phyloP scores from a whole-genome alignment of 768 basidiomycete species.

The Tylopilus cervinicoccineus region DNA sequence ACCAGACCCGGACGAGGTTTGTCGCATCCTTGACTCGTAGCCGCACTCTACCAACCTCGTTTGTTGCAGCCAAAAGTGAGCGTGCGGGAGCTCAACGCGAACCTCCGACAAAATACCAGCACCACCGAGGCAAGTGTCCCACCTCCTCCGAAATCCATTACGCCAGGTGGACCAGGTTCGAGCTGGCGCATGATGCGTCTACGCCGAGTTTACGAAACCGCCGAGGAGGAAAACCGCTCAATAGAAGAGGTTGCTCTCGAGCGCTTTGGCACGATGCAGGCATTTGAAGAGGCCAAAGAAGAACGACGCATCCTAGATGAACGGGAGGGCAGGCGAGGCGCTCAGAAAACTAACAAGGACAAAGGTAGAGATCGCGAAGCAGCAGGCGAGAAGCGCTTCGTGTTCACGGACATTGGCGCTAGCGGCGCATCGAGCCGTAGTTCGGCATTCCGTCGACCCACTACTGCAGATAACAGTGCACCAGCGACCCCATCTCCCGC shows the following conservation, averaged over 20 bases:
- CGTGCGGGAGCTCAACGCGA: constrained; percentile 58
- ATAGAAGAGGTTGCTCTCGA: constrained; percentile 83
- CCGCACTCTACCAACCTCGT: constrained; percentile 5
- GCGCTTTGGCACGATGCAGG: constrained; percentile 79
- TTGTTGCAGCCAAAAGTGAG: constrained; percentile 53
- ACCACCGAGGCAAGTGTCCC: constrained; percentile 36
- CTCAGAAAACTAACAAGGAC: constrained; percentile 33
- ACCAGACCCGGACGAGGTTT: constrained; percentile 71
- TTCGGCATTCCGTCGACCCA: constrained; percentile 84
- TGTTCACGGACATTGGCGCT: constrained; percentile 62
- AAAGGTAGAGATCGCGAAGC: constrained; percentile 37
- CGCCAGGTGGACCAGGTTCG: constrained; percentile 88
- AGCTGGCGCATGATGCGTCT: constrained; percentile 99
- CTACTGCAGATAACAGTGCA: constrained; percentile 49
- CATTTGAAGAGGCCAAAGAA: constrained; percentile 86
- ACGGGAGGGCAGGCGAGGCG: constrained; percentile 53
- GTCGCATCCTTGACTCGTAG: background rate
- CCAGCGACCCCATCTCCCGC: constrained; percentile 56
- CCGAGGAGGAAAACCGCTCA: constrained; percentile 72
- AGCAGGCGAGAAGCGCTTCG: constrained; percentile 50
- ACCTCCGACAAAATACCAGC: constrained; percentile 46
- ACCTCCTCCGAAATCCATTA: constrained; percentile 44
- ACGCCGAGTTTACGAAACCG: constrained; percentile 82
- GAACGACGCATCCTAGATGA: constrained; percentile 86
- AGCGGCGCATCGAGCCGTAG: constrained; percentile 75